A percentile compares a stretch with the other conserved stretches of the same genome.
These are phyloP conservation scores for Rutstroemia sp. DNA, from an alignment of 2,329 filamentous ascomycete species.

Conservation along the genomic window DNA sequence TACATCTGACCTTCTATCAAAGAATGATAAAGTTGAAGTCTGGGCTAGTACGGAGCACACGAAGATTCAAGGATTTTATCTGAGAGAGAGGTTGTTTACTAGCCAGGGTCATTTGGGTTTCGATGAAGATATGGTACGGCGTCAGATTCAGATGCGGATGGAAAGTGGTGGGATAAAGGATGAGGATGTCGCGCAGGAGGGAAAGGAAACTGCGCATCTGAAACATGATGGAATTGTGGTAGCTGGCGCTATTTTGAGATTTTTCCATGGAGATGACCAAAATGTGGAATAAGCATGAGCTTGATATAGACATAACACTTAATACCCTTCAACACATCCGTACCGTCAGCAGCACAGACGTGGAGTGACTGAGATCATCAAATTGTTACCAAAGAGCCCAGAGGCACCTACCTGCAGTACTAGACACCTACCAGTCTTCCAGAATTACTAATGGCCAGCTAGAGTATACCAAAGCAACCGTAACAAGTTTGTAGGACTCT, in stretches of 20 bases:
- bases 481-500: no score
- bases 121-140: slow-evolving; percentile 53
- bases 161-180: slow-evolving; percentile 64
- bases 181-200: slow-evolving; percentile 63
- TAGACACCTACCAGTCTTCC: no score
- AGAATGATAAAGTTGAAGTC: slow-evolving; percentile 43
- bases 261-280: slow-evolving; percentile 38
- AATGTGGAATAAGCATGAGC: slow-evolving; percentile 3
- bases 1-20: slow-evolving; percentile 27
- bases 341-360: no score
- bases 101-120: slow-evolving; percentile 88
- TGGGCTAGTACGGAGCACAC: slow-evolving; percentile 62
- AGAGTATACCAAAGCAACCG: no score
- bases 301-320: neutral
- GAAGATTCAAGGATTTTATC: slow-evolving; percentile 71
- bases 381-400: no score
- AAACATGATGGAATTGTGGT: slow-evolving; percentile 74
- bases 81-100: slow-evolving; percentile 57
- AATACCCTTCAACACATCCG: no score
- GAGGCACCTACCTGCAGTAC: no score
- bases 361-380: no score
- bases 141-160: slow-evolving; percentile 59
- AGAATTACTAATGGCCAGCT: no score
- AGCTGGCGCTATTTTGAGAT: slow-evolving; percentile 66
- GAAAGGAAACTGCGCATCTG: slow-evolving; percentile 54